Evolutionary conservation across 2,329 filamentous ascomycete species (phyloP), one percentile per base, ranked within the genome.

Genomic region (Aspergillus neotritici): DNA sequence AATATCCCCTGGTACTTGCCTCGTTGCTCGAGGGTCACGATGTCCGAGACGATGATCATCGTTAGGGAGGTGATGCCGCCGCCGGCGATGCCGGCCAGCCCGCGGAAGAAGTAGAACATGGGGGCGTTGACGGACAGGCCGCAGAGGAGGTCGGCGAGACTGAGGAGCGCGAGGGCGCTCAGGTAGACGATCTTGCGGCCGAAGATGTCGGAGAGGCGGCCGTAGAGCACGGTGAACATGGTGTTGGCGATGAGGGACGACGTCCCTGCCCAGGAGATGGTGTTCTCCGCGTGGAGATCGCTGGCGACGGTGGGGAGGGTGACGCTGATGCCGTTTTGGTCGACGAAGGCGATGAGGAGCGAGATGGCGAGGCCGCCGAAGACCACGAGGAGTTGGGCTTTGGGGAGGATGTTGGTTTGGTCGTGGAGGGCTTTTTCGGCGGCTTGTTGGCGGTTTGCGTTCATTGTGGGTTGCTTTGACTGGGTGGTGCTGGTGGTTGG

Each of bases 231-330:
- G 50, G 81, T 80, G 50, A 83, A 84, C 29, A 77, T 75, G 0
- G 81, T 83, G 43, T 77, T 80, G 3, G 81, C 78, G 4, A 87
- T 73, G 4, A 87, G 68, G 51, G 84, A 87, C 12, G 79, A 80
- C 4, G 83, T 86, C 2, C 83, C 83, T 10, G 80, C 76, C 84
- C 83, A 87, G 56, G 86, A 86, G 36, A 82, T 81, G 2, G 64
- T 65, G 43, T 66, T 51, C 37, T 63, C 62, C 1, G 68, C 68
- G 41, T 68, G 51, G 14, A 76, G 64, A 41, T 78, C 72, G 40
- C 65, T 56, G 42, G 72, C 70, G 52, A 79, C 71, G 25, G 74
- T 73, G 21, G 77, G 77, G 31, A 80, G 57, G n/a, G 72, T 70
- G 2, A 72, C 68, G 2, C 71, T 72, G 42, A 81, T 75, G 31